A percentile compares a stretch with the other conserved stretches of the same genome.
These are phyloP conservation scores for Stagonosporopsis cucurbitacearum DNA, from an alignment of 2,329 filamentous ascomycete species.

Conservation along the genomic window DNA sequence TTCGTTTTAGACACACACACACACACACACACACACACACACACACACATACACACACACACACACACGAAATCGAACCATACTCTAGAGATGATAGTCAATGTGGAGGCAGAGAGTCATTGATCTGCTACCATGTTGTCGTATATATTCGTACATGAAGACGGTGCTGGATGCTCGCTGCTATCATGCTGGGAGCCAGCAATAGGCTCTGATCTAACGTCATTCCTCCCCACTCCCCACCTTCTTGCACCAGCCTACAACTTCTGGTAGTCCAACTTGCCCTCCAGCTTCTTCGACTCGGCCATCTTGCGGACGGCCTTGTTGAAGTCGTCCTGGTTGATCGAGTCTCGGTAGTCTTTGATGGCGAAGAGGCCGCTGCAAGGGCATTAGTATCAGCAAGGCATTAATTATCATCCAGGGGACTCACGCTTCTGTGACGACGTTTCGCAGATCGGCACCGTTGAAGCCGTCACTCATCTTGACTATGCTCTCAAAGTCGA, in stretches of 20 bases:
- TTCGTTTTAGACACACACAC: too few species aligned
- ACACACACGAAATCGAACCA: too few species aligned
- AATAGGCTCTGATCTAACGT: slow-evolving; percentile 8
- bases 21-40: too few species aligned
- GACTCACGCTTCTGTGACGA: slow-evolving; percentile 96
- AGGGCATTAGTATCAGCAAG: slow-evolving; percentile 29
- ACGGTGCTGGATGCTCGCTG: slow-evolving; percentile 17
- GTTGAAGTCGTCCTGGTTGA: slow-evolving; percentile 99
- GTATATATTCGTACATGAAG: slow-evolving; percentile 39
- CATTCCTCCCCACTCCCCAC: too few species aligned
- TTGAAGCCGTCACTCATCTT: slow-evolving; percentile 99
- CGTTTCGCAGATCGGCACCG: slow-evolving; percentile 94
- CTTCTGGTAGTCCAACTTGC: slow-evolving; percentile 98
- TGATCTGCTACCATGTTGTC: slow-evolving; percentile 20
- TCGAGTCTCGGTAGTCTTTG: slow-evolving; percentile 94
- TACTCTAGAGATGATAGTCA: too few species aligned
- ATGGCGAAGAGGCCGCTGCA: slow-evolving; percentile 90
- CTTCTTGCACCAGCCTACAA: slow-evolving; percentile 61
- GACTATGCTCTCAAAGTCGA: slow-evolving; percentile 98
- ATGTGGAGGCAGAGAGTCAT: slow-evolving; percentile 10
- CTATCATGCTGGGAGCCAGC: slow-evolving; percentile 29
- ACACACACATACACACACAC: too few species aligned
- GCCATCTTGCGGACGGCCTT: slow-evolving; percentile 97
- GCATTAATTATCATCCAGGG: background rate
- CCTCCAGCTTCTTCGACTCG: slow-evolving; percentile 97